Percentiles rank a stretch among this genome's conserved stretches.
These are phyloP conservation scores for Graphilbum ipis-grandicollis DNA, from an alignment of 2,329 filamentous ascomycete genomes.

Conservation along the genomic window DNA sequence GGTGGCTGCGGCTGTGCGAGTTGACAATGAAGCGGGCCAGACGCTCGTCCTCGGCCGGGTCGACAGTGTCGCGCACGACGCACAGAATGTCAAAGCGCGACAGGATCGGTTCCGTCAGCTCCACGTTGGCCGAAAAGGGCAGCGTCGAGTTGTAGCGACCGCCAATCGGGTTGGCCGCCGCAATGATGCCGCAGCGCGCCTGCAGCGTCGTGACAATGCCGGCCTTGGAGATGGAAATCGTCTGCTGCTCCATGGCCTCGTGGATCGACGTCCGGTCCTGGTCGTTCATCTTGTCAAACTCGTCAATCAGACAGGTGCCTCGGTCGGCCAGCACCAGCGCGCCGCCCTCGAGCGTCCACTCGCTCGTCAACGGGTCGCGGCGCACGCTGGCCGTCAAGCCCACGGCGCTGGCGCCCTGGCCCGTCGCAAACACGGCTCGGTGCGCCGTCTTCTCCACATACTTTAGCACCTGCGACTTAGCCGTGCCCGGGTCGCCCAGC, in stretches of 20 bases:
- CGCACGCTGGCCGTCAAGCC: slow-evolving; percentile 95
- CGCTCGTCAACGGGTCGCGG: slow-evolving; percentile 82
- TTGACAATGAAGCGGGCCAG: slow-evolving; percentile 89
- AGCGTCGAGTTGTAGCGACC: slow-evolving; percentile 94
- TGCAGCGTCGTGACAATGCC: slow-evolving; percentile 96
- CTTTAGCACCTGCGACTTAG: slow-evolving; percentile 94
- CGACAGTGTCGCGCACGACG: slow-evolving; percentile 88
- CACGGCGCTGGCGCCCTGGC: slow-evolving; percentile 90
- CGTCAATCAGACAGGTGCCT: slow-evolving; percentile 90
- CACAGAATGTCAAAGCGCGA: slow-evolving; percentile 97
- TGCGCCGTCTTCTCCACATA: slow-evolving; percentile 97
- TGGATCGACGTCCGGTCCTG: slow-evolving; percentile 96
- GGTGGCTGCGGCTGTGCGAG: slow-evolving; percentile 79
- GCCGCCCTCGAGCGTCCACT: slow-evolving; percentile 95
- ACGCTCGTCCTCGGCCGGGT: slow-evolving; percentile 80
- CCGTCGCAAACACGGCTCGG: slow-evolving; percentile 90
- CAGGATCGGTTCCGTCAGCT: slow-evolving; percentile 90
- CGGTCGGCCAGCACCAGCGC: slow-evolving; percentile 88
- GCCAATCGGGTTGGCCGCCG: slow-evolving; percentile 89
- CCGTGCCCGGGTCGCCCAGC: slow-evolving; percentile 90
- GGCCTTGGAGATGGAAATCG: slow-evolving; percentile 96
- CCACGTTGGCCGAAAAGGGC: slow-evolving; percentile 89
- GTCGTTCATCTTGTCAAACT: slow-evolving; percentile 99
- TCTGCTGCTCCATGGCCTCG: slow-evolving; percentile 99
- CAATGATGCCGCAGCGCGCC: slow-evolving; percentile 88